These are phyloP conservation scores for Fimicolochytrium jonesii DNA, from an alignment of 192 early-diverging fungal genomes.

Conservation along the genomic window DNA sequence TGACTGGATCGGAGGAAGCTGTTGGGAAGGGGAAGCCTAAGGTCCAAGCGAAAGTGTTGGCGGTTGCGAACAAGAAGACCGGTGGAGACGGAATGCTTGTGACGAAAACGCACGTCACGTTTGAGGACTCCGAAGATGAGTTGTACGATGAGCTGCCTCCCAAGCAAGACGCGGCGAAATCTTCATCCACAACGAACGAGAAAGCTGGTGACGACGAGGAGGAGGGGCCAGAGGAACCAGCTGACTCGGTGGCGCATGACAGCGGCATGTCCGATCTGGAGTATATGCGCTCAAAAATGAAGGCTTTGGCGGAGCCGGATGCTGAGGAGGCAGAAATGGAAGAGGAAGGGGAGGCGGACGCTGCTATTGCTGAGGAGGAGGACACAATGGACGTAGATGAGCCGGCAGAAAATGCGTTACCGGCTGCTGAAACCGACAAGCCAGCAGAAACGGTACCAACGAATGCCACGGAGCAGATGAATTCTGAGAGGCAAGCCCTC, in stretches of 20 bases:
- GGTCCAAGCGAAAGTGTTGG: conserved; percentile 39
- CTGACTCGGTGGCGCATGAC: conserved; percentile 33
- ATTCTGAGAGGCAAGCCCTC: neutral
- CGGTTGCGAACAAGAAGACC: conserved; percentile 54
- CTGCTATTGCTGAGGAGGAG: neutral
- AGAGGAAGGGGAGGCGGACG: conserved; percentile 24
- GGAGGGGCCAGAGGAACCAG: neutral
- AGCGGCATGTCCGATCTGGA: conserved; percentile 47
- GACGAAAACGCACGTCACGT: conserved; percentile 57
- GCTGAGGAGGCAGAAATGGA: conserved; percentile 37
- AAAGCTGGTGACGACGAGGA: conserved; percentile 29
- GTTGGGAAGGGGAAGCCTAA: conserved; percentile 29
- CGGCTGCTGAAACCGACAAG: neutral
- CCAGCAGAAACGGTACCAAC: neutral
- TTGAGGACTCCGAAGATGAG: conserved; percentile 70
- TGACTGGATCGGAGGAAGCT: conserved; percentile 9
- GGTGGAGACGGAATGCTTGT: conserved; percentile 58
- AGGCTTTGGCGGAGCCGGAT: conserved; percentile 17
- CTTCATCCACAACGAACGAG: neutral
- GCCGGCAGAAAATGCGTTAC: neutral
- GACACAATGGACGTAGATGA: neutral
- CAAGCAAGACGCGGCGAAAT: conserved; percentile 20
- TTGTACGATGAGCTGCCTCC: conserved; percentile 68
- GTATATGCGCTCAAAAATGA: conserved; percentile 49
- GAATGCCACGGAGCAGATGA: too few species aligned